Evolutionary conservation across 495 filamentous ascomycete species (phyloP).

Genomic region (Aspergillus bridgeri): DNA sequence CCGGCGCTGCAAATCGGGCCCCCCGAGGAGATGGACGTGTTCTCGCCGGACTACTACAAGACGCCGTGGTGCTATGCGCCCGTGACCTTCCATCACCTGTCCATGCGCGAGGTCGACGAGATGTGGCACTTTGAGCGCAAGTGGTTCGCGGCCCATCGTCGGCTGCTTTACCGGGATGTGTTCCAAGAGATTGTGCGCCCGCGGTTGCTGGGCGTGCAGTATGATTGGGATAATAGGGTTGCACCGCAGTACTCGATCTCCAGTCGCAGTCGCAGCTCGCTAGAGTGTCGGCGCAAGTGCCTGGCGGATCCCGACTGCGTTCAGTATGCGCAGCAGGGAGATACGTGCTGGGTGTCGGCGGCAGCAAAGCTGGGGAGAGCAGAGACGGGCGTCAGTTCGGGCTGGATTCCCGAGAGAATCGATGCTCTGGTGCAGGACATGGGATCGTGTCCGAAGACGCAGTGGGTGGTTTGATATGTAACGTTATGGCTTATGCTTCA

Average conservation of each 20-base stretch:
- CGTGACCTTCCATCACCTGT: background rate
- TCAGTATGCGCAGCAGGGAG: background rate
- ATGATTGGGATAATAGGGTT: background rate
- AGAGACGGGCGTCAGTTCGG: background rate
- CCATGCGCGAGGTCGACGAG: background rate
- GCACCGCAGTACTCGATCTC: background rate
- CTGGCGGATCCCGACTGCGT: background rate
- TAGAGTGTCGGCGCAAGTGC: background rate
- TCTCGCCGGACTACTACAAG: slow-evolving; percentile 1
- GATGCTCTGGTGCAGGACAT: background rate
- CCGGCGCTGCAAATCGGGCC: slow-evolving; percentile 1
- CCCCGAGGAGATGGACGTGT: background rate
- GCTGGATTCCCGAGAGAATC: slow-evolving; percentile 1
- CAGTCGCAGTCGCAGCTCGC: background rate
- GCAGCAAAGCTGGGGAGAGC: background rate
- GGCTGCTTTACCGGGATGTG: background rate
- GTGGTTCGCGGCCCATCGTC: background rate
- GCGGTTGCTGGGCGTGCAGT: background rate
- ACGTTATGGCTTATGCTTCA: background rate
- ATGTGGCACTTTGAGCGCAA: background rate
- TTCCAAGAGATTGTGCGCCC: background rate
- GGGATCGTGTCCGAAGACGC: background rate
- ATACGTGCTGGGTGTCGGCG: background rate
- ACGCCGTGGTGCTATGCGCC: slow-evolving; percentile 5
- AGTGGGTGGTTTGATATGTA: background rate